Conservation (phyloP, 805 yeast genomes). For the Debaryomyces maramus region DNA sequence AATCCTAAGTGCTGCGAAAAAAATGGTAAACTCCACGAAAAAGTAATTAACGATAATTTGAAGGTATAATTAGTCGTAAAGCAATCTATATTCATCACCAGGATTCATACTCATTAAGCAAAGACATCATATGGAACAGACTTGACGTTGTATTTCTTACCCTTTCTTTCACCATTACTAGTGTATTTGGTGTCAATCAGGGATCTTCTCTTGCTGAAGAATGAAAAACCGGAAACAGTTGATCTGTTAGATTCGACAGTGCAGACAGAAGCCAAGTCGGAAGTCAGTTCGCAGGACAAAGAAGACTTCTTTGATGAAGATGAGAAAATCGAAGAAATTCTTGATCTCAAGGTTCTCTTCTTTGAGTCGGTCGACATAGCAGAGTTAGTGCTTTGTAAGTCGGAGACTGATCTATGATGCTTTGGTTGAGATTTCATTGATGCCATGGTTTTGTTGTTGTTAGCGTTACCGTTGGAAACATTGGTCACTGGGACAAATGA, state of each 20-base stretch:
- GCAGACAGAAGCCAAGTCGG: slow-evolving; percentile 19
- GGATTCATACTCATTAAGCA: background rate
- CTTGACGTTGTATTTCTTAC: slow-evolving; percentile 27
- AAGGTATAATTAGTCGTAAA: background rate
- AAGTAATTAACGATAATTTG: background rate
- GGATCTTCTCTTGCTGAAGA: slow-evolving; percentile 14
- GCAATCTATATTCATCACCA: slow-evolving; percentile 1
- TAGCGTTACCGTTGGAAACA: background rate
- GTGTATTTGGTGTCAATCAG: background rate
- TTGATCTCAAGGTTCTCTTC: slow-evolving; percentile 3
- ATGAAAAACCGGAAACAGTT: slow-evolving; percentile 24
- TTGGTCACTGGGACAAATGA: slow-evolving; percentile 15
- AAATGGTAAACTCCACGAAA: background rate
- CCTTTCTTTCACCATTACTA: slow-evolving; percentile 10
- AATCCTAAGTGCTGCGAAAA: slow-evolving; percentile 4
- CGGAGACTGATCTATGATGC: background rate
- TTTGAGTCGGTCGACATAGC: background rate
- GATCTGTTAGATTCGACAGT: slow-evolving; percentile 17
- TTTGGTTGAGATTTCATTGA: background rate
- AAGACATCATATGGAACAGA: slow-evolving; percentile 20
- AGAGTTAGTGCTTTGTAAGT: slow-evolving; percentile 1
- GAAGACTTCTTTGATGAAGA: slow-evolving; percentile 6
- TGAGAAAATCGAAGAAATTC: slow-evolving; percentile 2
- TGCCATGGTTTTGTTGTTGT: background rate
- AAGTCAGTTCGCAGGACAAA: background rate